A percentile compares a stretch with the other conserved stretches of the same genome.
These are phyloP conservation scores for Aspergillus sp. DNA, from an alignment of 2,329 filamentous ascomycete genomes.

Conservation along the genomic window DNA sequence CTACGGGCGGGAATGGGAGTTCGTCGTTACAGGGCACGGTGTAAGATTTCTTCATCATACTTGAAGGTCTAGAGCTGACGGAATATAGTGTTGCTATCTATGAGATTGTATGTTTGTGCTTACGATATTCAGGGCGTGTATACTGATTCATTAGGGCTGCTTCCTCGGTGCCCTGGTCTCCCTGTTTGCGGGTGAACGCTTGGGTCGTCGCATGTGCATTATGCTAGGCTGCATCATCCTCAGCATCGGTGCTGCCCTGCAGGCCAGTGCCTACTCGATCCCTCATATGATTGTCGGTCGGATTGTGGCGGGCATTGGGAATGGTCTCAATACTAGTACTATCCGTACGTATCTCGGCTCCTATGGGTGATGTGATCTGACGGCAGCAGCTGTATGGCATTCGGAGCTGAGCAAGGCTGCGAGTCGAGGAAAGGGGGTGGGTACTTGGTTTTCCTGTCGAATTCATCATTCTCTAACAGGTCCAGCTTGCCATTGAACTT, in stretches of 20 bases:
- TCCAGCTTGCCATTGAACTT: slow-evolving; percentile 28
- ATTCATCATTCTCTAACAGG: slow-evolving; percentile 6
- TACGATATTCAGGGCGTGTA: not conserved
- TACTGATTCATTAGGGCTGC: slow-evolving; percentile 44
- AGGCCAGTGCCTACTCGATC: slow-evolving; percentile 23
- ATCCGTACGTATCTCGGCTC: slow-evolving; percentile 29
- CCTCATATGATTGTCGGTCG: slow-evolving; percentile 45
- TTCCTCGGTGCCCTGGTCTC: slow-evolving; percentile 55
- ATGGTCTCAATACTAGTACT: slow-evolving; percentile 46
- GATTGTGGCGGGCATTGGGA: slow-evolving; percentile 49
- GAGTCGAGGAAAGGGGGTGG: slow-evolving; percentile 29
- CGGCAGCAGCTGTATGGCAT: slow-evolving; percentile 28
- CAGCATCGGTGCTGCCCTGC: slow-evolving; percentile 29
- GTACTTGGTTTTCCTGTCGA: slow-evolving; percentile 1
- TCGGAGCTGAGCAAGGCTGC: slow-evolving; percentile 29
- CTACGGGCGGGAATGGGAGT: slow-evolving; percentile 34
- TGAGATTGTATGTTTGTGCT: slow-evolving; percentile 32
- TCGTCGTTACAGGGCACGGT: slow-evolving; percentile 48
- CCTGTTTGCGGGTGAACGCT: slow-evolving; percentile 44
- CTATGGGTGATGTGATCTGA: not conserved
- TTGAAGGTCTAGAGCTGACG: not conserved
- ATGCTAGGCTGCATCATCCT: slow-evolving; percentile 42
- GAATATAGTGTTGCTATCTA: slow-evolving; percentile 43
- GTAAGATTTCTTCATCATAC: slow-evolving; percentile 14
- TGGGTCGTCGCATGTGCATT: slow-evolving; percentile 51